Conservation (phyloP, 257 asterid genomes). For the Rubia yunnanensis region DNA sequence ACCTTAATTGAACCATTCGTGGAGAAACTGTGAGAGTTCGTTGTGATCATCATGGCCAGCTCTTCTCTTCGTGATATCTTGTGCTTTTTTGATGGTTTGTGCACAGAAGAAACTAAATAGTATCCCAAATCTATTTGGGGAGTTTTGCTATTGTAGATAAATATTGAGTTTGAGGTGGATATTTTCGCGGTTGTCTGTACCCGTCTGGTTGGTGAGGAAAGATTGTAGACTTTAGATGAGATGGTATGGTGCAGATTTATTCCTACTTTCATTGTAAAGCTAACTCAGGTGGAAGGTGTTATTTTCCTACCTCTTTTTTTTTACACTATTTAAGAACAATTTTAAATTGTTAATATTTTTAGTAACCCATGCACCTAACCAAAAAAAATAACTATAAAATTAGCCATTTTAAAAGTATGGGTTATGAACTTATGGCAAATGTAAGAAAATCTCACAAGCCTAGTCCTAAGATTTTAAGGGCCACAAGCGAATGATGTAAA, state of each 20-base stretch:
- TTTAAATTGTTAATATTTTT: no score
- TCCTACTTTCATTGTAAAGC: not conserved
- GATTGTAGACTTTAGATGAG: not conserved
- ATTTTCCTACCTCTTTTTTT: no score
- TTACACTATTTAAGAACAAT: no score
- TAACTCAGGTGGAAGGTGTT: no score
- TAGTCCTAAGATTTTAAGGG: no score
- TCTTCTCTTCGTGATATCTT: not conserved
- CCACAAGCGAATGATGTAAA: no score
- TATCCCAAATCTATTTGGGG: not conserved
- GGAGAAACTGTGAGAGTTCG: conserved; percentile 23
- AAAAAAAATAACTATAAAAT: no score
- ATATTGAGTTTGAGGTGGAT: not conserved
- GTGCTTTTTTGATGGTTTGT: not conserved
- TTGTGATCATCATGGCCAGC: not conserved
- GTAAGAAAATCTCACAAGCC: no score
- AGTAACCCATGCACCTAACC: no score
- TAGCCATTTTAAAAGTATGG: no score
- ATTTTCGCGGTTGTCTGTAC: not conserved
- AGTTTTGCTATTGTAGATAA: not conserved
- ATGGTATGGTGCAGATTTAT: not conserved
- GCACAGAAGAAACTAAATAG: not conserved
- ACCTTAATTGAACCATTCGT: conserved; percentile 58
- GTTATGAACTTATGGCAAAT: no score
- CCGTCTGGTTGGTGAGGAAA: not conserved